phyloP scores from a whole-genome alignment of 352 stramenopile species.

The Phytophthora pinifolia region DNA sequence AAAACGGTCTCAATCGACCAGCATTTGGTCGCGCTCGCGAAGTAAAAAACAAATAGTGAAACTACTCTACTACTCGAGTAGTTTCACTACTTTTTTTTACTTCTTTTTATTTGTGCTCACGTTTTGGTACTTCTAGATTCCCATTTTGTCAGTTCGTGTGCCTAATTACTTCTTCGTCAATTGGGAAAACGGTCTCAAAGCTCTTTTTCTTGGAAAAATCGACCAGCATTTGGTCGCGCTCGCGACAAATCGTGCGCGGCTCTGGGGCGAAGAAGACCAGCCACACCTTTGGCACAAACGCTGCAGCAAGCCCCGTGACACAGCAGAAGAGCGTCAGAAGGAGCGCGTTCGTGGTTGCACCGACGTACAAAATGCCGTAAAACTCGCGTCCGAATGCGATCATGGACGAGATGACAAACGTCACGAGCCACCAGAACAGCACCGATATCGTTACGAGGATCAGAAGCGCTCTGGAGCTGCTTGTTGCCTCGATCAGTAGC shows the following conservation, averaged over 20 bases:
- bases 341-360: slow-evolving; percentile 40
- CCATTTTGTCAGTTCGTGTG: no score
- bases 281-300: slow-evolving; percentile 34
- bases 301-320: slow-evolving; percentile 29
- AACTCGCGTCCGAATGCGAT: slow-evolving; percentile 62
- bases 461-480: slow-evolving; percentile 23
- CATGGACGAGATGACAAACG: slow-evolving; percentile 48
- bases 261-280: slow-evolving; percentile 39
- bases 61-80: no score
- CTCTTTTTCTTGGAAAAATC: slow-evolving; percentile 23
- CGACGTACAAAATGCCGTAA: slow-evolving; percentile 53
- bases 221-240: slow-evolving; percentile 41
- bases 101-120: no score
- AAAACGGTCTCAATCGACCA: slow-evolving; percentile 39
- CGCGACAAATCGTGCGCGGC: slow-evolving; percentile 48
- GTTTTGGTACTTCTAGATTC: no score
- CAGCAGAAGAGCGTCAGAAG: slow-evolving; percentile 40
- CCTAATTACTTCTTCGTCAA: slow-evolving; percentile 9
- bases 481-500: slow-evolving; percentile 51
- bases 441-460: slow-evolving; percentile 41
- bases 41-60: no score
- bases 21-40: slow-evolving; percentile 46
- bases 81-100: no score
- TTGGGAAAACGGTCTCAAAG: slow-evolving; percentile 39
- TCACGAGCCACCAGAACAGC: slow-evolving; percentile 50